Evolutionary conservation across 306 rosid genomes (phyloP), one percentile per base, ranked within the genome.

Genomic region (Oxytropis ochrocephala): DNA sequence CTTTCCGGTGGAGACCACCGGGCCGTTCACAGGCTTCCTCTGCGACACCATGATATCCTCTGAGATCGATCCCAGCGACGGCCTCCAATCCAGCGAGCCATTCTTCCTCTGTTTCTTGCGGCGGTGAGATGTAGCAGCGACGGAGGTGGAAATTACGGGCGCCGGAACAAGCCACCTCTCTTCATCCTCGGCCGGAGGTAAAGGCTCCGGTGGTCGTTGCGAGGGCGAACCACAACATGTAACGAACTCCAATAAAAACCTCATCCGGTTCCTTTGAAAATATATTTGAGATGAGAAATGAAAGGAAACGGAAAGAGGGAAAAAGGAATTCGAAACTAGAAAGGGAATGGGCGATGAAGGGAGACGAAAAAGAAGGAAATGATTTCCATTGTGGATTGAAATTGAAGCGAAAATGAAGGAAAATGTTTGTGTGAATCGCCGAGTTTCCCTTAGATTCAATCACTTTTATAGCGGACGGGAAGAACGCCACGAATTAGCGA

Each of bases 11-110:
- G 47, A 11, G n/a, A 0, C 2, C 14, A 11, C 64, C 2, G 67
- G 4, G n/a, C 49, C 52, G 11, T 52, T 47, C n/a, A 60, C 30
- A 19, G 70, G 35, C 68, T 4, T 61, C 3, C 49, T 68, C 62
- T 11, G 64, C 42, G 30, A 5, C 44, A 7, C 11, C 1, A 19
- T 18, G 19, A 17, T 13, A 62, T 87, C 88, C 79, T 90, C 96
- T 0, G 81, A 69, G 6, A 90, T 90, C 5, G 93, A 19, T 33
- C 74, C 41, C 17, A 87, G 72, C 61, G 89, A 80, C 17, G 96
- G 96, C 80, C 50, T 85, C 96, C 96, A 90, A 3, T 83, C 85
- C 0, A 18, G 4, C 1, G 51, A 36, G 4, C 69, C 48, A 17
- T 1, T 32, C 44, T 69, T 51, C 43, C 70, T 63, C 4, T 54